These are phyloP conservation scores for Sugiyamaella chiloensis DNA, from an alignment of 805 yeast genomes.

Conservation along the genomic window DNA sequence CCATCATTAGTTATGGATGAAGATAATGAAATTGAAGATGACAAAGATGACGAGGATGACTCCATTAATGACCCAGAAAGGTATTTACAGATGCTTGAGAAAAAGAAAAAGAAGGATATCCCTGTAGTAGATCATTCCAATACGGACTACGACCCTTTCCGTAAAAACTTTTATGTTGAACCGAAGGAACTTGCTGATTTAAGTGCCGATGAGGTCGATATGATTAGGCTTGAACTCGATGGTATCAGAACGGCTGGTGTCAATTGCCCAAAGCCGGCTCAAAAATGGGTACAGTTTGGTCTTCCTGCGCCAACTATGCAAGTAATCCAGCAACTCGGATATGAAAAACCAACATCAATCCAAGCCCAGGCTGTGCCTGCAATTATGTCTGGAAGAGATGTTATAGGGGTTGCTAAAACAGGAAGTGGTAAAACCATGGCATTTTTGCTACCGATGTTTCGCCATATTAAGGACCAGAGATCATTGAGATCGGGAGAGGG, in stretches of 20 bases:
- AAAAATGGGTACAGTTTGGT: conserved; percentile 79
- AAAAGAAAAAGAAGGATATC: conserved; percentile 50
- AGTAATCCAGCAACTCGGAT: conserved; percentile 51
- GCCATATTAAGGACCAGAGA: conserved; percentile 77
- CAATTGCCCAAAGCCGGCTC: conserved; percentile 59
- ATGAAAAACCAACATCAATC: conserved; percentile 72
- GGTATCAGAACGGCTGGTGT: conserved; percentile 66
- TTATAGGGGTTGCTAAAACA: conserved; percentile 92
- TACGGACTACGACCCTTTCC: conserved; percentile 50
- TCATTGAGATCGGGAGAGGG: conserved; percentile 52
- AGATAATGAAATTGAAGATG: conserved; percentile 18
- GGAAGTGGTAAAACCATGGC: conserved; percentile 96
- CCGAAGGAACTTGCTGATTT: conserved; percentile 50
- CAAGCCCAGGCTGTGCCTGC: conserved; percentile 91
- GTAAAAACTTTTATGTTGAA: conserved; percentile 61
- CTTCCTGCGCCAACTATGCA: conserved; percentile 57
- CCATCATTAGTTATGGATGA: conserved; percentile 18
- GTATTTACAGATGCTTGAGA: conserved; percentile 30
- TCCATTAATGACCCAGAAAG: conserved; percentile 34
- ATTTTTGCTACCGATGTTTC: conserved; percentile 74
- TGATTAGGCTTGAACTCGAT: conserved; percentile 51
- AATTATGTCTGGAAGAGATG: conserved; percentile 83
- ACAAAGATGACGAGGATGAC: conserved; percentile 30
- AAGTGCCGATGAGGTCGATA: conserved; percentile 53
- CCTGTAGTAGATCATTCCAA: conserved; percentile 46